Percentiles rank a stretch among this genome's conserved stretches.
Evolutionary conservation across 441 rosid genomes (phyloP).

Genomic region (Croton setiger): DNA sequence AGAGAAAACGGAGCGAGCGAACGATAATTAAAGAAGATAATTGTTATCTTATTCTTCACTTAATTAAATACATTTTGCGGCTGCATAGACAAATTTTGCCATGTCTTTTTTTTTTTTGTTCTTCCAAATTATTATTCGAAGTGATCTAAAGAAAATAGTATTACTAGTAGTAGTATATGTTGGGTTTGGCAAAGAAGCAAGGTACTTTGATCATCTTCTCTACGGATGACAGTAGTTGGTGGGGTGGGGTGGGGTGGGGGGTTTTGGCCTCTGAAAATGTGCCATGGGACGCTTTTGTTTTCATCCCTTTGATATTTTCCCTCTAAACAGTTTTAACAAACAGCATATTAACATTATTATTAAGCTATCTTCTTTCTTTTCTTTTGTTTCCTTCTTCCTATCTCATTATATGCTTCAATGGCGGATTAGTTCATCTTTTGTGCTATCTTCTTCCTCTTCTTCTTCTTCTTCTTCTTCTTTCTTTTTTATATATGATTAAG

Average conservation of each 20-base stretch:
- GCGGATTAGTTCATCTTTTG: background rate
- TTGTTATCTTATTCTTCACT: background rate
- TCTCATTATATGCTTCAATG: background rate
- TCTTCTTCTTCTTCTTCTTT: too few relatives aligned
- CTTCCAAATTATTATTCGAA: background rate
- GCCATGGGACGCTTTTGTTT: conserved; percentile 33
- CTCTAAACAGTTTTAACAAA: conserved; percentile 19
- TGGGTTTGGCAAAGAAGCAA: conserved; percentile 11
- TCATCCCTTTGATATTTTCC: conserved; percentile 23
- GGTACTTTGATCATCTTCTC: conserved; percentile 25
- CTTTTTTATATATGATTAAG: too few relatives aligned
- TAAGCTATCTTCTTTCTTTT: background rate
- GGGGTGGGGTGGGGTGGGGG: too few relatives aligned
- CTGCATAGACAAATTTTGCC: conserved; percentile 2
- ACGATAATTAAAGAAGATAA: background rate
- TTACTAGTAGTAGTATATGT: background rate
- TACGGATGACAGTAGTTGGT: conserved; percentile 28
- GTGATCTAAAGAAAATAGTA: too few relatives aligned
- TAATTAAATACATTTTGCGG: background rate
- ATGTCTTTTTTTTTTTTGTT: background rate
- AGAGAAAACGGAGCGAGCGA: background rate
- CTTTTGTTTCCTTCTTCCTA: conserved; percentile 1
- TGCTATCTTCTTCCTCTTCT: conserved; percentile 2
- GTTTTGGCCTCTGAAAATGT: conserved; percentile 32
- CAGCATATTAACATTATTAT: conserved; percentile 8